Evolutionary conservation across 2,329 filamentous ascomycete species (phyloP), one percentile per base, ranked within the genome.

Genomic region (Beauveria sp.): DNA sequence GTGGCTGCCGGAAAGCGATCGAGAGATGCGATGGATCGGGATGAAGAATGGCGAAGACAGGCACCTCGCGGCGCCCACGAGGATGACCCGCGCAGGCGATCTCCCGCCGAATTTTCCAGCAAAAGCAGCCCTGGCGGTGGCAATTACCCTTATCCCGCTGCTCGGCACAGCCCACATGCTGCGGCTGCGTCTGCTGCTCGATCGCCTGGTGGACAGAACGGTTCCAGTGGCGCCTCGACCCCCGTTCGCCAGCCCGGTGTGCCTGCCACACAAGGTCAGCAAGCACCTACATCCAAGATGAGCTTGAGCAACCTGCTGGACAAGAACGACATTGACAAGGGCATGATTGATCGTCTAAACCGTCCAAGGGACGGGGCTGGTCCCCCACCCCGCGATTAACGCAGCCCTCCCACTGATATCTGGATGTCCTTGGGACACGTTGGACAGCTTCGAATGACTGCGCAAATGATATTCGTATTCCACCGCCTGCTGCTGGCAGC

Each of bases 301-400:
- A 83, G 79, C 66, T 66, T 82, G 46, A 79, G 77, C 67, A 80
- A 79, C 61, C 70, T 81, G 63, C 77, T 82, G 67, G 80, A 79
- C 30, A 77, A 76, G 66, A 79, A 75, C 65, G 81, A 84, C 61
- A 83, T 84, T 61, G 82, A 84, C 66, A 76, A 76, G 65, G 77
- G 72, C 62, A 84, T 84, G 82, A 73, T 84, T 61, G 76, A 77
- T 44, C 76, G 79, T 43, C 68, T 84, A 56, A 80, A 82, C 64
- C 73, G 77, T 52, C 67, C 72, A 10, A 44, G 56, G n/a, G 48
- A 59, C 12, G 56, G 56, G 48, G 56, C 56, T 34, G 56, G 56
- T 22, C 59, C 59, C 44, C 34, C 22, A 7, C 28, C 52, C 37
- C 40, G 50, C 37, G 51, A 51, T 37, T 22, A 53, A 55, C 18